These are phyloP conservation scores for Odontarrhena argentea DNA, from an alignment of 345 rosid species.

Conservation along the genomic window DNA sequence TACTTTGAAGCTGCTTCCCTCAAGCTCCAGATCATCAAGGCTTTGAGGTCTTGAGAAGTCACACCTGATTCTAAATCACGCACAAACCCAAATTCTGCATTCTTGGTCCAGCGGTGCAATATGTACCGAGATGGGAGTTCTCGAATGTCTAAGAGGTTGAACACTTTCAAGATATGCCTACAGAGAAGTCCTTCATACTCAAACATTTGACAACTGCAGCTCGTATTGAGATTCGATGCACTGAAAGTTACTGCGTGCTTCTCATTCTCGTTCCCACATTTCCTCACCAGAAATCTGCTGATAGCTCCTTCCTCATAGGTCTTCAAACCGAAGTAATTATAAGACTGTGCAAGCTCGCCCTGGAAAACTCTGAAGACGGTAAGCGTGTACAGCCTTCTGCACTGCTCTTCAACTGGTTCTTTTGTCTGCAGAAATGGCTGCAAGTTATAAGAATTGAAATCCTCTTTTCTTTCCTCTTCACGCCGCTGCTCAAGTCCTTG, in stretches of 20 bases:
- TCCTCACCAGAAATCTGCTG: conserved; percentile 62
- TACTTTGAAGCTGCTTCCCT: conserved; percentile 81
- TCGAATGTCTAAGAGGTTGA: conserved; percentile 61
- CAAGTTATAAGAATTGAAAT: conserved; percentile 65
- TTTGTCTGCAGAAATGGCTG: conserved; percentile 70
- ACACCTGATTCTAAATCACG: conserved; percentile 59
- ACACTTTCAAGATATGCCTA: conserved; percentile 75
- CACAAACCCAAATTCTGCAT: conserved; percentile 65
- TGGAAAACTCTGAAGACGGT: conserved; percentile 73
- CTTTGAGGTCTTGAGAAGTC: conserved; percentile 61
- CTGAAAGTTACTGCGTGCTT: conserved; percentile 68
- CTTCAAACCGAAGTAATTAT: conserved; percentile 61
- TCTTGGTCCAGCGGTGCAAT: conserved; percentile 81
- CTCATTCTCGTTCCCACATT: conserved; percentile 72
- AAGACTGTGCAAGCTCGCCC: conserved; percentile 67
- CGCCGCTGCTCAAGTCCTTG: conserved; percentile 71
- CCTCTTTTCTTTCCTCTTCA: conserved; percentile 82
- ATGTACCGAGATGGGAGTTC: conserved; percentile 77
- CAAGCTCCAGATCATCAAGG: conserved; percentile 83
- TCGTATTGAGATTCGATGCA: conserved; percentile 56
- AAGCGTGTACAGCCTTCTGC: conserved; percentile 75
- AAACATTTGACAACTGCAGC: conserved; percentile 90
- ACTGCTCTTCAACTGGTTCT: conserved; percentile 80
- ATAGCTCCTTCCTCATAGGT: conserved; percentile 75
- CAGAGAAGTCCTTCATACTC: conserved; percentile 87